These are phyloP conservation scores for Zalerion maritima DNA, from an alignment of 495 filamentous ascomycete species.

Conservation along the genomic window DNA sequence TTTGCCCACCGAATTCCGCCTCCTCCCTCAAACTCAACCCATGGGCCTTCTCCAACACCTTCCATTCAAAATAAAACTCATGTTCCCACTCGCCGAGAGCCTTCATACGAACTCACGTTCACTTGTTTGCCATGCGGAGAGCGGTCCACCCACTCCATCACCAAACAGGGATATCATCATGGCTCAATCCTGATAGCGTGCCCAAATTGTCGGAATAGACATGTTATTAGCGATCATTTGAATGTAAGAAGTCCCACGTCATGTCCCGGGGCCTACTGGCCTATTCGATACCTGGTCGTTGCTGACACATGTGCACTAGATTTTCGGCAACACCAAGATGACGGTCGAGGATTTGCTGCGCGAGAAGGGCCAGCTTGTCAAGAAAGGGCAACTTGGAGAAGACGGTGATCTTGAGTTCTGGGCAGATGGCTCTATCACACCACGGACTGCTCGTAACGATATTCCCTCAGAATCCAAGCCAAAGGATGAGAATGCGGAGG, in stretches of 20 bases:
- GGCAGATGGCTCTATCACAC: constrained; percentile 39
- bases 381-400: constrained; percentile 39
- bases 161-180: constrained; percentile 85
- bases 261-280: too few relatives aligned
- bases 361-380: constrained; percentile 49
- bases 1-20: constrained; percentile 22
- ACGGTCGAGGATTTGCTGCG: constrained; percentile 60
- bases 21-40: constrained; percentile 18
- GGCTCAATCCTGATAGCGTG: constrained; percentile 82
- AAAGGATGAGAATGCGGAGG: constrained; percentile 4
- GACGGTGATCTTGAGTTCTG: constrained; percentile 55
- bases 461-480: constrained; percentile 5
- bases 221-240: constrained; percentile 86
- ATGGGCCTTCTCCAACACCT: constrained; percentile 2
- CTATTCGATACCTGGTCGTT: background rate
- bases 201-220: constrained; percentile 65
- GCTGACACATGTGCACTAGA: constrained; percentile 22
- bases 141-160: constrained; percentile 62
- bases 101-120: constrained; percentile 72
- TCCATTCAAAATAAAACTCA: constrained; percentile 7
- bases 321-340: constrained; percentile 51
- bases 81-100: constrained; percentile 24
- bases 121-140: constrained; percentile 76
- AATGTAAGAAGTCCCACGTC: constrained; percentile 19
- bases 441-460: too few relatives aligned